Conservation (phyloP, 1,284 basidiomycete genomes). For the Ganoderma multipileum region DNA sequence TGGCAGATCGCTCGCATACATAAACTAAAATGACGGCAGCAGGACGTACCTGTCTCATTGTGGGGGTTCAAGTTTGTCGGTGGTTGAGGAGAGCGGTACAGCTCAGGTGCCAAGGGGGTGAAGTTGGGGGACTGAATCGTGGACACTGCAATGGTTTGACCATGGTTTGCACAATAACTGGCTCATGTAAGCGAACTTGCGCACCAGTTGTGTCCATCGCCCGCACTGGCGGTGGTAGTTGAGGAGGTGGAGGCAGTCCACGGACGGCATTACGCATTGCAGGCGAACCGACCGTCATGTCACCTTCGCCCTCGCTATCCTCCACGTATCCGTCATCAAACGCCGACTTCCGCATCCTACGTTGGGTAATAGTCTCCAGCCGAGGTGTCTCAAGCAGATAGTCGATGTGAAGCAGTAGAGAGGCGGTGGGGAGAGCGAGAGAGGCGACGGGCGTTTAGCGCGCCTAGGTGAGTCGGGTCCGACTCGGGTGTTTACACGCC, state of each 20-base stretch:
- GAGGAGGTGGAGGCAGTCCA: conserved; percentile 15
- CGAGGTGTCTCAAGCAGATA: conserved; percentile 4
- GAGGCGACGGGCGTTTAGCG: conserved; percentile 15
- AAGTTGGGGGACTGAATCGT: conserved; percentile 28
- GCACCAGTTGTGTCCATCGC: conserved; percentile 13
- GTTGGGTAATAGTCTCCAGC: background rate
- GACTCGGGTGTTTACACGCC: conserved; percentile 18
- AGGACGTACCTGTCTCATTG: conserved; percentile 10
- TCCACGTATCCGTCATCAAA: conserved; percentile 30
- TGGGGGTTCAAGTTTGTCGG: background rate
- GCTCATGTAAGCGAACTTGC: background rate
- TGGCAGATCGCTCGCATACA: background rate
- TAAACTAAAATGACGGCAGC: no score
- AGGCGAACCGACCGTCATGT: conserved; percentile 18
- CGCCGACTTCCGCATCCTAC: background rate
- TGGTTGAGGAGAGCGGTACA: background rate
- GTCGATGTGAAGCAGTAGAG: background rate
- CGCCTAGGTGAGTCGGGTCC: conserved; percentile 10
- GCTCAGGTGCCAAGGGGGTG: conserved; percentile 9
- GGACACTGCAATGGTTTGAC: conserved; percentile 14
- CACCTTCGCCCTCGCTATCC: conserved; percentile 38
- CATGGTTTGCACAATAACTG: background rate
- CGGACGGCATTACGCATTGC: conserved; percentile 7
- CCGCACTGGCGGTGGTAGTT: background rate
- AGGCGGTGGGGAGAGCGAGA: conserved; percentile 20